Base-by-base conservation (phyloP, 768 basidiomycete genomes). In the Cystobasidium onofrii region DNA sequence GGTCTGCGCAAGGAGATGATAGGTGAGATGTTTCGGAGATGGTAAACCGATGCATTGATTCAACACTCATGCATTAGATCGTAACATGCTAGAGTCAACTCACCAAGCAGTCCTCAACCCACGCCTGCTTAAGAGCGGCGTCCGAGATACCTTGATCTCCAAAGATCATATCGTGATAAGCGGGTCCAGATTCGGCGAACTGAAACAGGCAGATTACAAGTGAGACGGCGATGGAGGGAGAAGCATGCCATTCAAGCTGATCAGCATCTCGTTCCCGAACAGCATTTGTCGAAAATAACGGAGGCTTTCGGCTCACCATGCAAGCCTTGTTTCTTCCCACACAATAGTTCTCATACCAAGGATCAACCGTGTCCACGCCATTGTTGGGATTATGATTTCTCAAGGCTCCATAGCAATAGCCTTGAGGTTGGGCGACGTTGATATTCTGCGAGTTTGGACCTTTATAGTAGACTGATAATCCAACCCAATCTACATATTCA, bases 401-500 rank as follows among this genome's bases (percentile, higher is more conserved):
- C 73, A 79, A 74, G 61, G 74, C 74, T 15, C 62, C 36, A 0
- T 50, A 60, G 64, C 79, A 79, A 74, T 77, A 78, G 23, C 73
- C 73, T 0, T 33, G 18, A 1, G 74, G 44, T 62, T 78, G 77
- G 2, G 39, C 39, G 34, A 43, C 63, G 72, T 79, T 79, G 44
- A 73, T 60, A 20, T 50, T 54, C 46, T 76, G 54, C 2, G 52
- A 76, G 46, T 76, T 63, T 54, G 55, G 73, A 18, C 71, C 61
- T 62, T 74, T 74, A 20, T 65, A 71, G 43, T 66, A 80, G 75
- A 78, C 72, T 18, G 79, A 80, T 31, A 80, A 15, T 1, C 78
- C 79, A 63, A 77, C 75, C 79, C 79, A 80, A 75, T 80, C 79
- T 33, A 80, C 79, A 31, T 73, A 34, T 31, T 76, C 74, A 64